Base-by-base conservation (phyloP, 768 basidiomycete species). In the Lentinula raphanica region DNA sequence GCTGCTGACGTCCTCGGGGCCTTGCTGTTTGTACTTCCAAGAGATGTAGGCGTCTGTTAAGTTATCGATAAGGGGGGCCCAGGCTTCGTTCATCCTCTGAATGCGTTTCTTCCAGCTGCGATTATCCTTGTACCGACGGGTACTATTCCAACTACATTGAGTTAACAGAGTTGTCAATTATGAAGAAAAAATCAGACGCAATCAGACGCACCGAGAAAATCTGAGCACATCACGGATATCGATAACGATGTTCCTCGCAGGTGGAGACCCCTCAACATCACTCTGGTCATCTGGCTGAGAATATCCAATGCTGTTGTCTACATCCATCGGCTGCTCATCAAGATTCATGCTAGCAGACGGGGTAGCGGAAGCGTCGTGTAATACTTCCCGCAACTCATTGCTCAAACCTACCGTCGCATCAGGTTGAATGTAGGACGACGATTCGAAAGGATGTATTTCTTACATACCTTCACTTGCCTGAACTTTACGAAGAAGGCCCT, bases 41-140 rank as follows among this genome's bases (percentile, higher is more conserved):
- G 4, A 7, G 11, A 58, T 7, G 44, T 61, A 63, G 5, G 51
- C 57, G 7, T 58, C 49, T n/a, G 32, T 40, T 5, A 63, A 2
- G 2, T n/a, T 8, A 9, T 59, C 44, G 4, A 63, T 61, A 9
- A 61, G 13, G 23, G 35, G n/a, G 17, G 21, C 17, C 62, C 62
- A 63, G 53, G 58, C 58, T 5, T 40, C 7, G 11, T 63, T 12
- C 7, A 51, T 25, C 4, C 9, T 11, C 2, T 57, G 27, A 19
- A 32, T 36, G 7, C 62, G 60, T 11, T 53, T 28, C 39, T 55
- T 56, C 61, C 61, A 62, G 1, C 50, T 59, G 9, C 59, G 19
- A 9, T 54, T 35, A 40, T 64, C 61, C 13, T 31, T 50, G 54
- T 59, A 62, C 3, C 17, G 9, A 27, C 49, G 29, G 13, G 7